Evolutionary conservation across 352 stramenopile genomes (phyloP).

Genomic region (Pythium vanterpoolii): DNA sequence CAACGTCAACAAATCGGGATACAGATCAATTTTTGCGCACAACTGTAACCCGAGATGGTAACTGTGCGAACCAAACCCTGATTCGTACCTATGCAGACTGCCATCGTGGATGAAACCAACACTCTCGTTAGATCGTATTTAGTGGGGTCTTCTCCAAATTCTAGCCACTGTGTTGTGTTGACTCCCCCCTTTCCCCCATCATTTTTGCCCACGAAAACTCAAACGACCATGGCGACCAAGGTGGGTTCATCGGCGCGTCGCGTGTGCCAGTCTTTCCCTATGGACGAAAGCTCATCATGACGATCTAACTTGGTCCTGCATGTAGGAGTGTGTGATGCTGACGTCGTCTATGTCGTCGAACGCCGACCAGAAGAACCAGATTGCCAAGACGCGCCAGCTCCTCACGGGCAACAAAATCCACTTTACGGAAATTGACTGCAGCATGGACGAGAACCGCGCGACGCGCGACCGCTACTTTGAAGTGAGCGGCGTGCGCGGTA

Average conservation of each 20-base stretch:
- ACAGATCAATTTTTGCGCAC: too few relatives aligned
- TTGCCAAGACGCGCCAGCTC: slow-evolving; percentile 62
- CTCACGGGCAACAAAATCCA: slow-evolving; percentile 69
- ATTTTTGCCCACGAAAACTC: neutral
- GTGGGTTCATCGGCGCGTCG: neutral
- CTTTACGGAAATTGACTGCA: slow-evolving; percentile 79
- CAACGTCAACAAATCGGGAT: too few relatives aligned
- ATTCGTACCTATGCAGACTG: neutral
- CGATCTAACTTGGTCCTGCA: neutral
- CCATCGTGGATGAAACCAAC: neutral
- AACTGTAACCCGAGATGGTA: too few relatives aligned
- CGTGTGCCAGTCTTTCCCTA: neutral
- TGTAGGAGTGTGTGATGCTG: slow-evolving; percentile 51
- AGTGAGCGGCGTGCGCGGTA: slow-evolving; percentile 71
- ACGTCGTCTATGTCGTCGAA: slow-evolving; percentile 76
- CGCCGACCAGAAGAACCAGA: slow-evolving; percentile 78
- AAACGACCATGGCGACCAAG: slow-evolving; percentile 13
- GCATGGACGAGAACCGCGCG: slow-evolving; percentile 71
- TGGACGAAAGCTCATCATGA: neutral
- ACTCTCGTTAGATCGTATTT: slow-evolving; percentile 8
- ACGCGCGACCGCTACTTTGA: slow-evolving; percentile 76
- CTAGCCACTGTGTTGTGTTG: slow-evolving; percentile 4
- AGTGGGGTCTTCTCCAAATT: neutral
- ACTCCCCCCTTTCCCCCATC: neutral
- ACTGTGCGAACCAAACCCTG: too few relatives aligned